These are phyloP conservation scores for Globisporangium emineosum DNA, from an alignment of 352 stramenopile genomes.

Conservation along the genomic window DNA sequence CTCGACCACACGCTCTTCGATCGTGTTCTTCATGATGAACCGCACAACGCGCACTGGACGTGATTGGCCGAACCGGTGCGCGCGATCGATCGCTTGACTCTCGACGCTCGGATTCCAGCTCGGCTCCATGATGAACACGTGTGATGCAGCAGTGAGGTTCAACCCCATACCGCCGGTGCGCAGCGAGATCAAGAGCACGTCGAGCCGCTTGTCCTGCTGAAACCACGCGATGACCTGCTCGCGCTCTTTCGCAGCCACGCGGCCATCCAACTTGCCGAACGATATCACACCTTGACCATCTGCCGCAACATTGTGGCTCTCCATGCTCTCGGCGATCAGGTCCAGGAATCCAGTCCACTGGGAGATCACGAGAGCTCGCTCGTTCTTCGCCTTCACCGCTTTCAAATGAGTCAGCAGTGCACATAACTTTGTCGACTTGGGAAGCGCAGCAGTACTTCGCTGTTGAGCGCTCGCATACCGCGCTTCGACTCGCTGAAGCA, in stretches of 20 bases:
- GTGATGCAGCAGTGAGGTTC: slow-evolving; percentile 90
- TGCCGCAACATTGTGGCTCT: slow-evolving; percentile 24
- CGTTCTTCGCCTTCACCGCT: slow-evolving; percentile 37
- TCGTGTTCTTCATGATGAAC: slow-evolving; percentile 85
- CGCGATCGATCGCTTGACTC: slow-evolving; percentile 85
- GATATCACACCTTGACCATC: slow-evolving; percentile 22
- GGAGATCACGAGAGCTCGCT: slow-evolving; percentile 81
- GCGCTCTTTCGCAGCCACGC: slow-evolving; percentile 56
- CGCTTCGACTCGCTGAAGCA: slow-evolving; percentile 29
- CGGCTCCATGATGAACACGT: slow-evolving; percentile 94
- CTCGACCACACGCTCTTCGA: slow-evolving; percentile 89
- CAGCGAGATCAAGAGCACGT: slow-evolving; percentile 87
- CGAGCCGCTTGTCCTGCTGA: slow-evolving; percentile 47
- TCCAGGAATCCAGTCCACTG: slow-evolving; percentile 88
- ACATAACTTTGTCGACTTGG: slow-evolving; percentile 62
- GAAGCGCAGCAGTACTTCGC: slow-evolving; percentile 2
- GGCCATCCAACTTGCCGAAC: slow-evolving; percentile 60
- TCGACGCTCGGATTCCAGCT: slow-evolving; percentile 92
- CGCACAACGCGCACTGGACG: slow-evolving; percentile 69
- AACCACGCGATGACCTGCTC: slow-evolving; percentile 62
- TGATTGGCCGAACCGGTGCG: slow-evolving; percentile 86
- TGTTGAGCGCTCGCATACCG: slow-evolving; percentile 7
- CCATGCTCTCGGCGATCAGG: slow-evolving; percentile 53
- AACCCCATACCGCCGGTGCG: slow-evolving; percentile 88
- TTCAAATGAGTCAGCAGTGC: slow-evolving; percentile 52